Conservation (phyloP, 2,329 filamentous ascomycete genomes). For the Fusarium citri region DNA sequence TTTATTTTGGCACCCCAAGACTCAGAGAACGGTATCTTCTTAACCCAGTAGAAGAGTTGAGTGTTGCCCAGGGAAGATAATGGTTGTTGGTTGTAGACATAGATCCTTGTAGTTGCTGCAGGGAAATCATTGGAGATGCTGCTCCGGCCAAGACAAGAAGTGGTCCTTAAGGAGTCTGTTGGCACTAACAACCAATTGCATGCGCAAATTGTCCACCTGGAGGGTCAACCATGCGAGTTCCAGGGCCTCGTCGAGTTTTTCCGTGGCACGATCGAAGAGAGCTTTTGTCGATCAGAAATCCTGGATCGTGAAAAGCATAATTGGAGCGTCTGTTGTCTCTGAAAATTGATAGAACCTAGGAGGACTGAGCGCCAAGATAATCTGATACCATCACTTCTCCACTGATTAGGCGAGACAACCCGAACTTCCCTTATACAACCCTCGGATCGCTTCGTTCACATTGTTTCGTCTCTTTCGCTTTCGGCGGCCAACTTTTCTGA, state of each 20-base stretch:
- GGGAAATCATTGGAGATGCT: not conserved
- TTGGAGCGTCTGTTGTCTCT: not conserved
- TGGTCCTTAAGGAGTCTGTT: not conserved
- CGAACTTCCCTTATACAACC: not conserved
- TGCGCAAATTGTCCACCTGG: not conserved
- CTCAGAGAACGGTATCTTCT: not conserved
- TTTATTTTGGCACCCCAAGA: not conserved
- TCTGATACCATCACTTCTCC: not conserved
- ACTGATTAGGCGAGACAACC: not conserved
- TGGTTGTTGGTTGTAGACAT: not conserved
- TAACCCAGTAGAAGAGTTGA: not conserved
- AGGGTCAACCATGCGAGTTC: not conserved
- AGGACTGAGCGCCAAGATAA: not conserved
- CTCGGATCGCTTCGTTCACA: not conserved
- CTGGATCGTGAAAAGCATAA: not conserved
- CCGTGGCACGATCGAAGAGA: not conserved
- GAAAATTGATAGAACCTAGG: not conserved
- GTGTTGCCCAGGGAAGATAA: not conserved
- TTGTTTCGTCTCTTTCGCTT: not conserved
- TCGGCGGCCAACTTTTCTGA: not conserved
- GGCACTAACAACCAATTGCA: conserved; percentile 5
- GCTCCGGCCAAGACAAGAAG: not conserved
- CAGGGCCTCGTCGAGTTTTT: not conserved
- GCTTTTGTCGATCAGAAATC: not conserved
- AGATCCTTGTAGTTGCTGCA: not conserved